phyloP scores from a whole-genome alignment of 768 basidiomycete species.

The Tylopilus felleus region DNA sequence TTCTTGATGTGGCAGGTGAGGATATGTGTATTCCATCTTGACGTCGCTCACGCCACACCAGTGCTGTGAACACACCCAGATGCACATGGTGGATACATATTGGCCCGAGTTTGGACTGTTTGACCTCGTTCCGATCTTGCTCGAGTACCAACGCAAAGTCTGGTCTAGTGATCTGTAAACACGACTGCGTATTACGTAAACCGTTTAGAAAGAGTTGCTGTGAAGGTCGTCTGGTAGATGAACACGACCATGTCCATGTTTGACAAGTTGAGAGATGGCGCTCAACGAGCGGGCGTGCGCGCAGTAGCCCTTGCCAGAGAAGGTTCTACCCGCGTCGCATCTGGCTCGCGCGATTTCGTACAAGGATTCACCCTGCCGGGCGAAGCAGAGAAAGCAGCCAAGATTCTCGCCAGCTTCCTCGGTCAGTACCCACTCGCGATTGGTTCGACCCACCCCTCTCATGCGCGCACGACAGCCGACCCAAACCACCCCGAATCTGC shows the following conservation, averaged over 20 bases:
- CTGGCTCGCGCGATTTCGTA: conserved; percentile 72
- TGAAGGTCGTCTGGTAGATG: too few species aligned
- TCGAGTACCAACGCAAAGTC: conserved; percentile 81
- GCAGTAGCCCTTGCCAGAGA: conserved; percentile 73
- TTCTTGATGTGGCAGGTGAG: conserved; percentile 95
- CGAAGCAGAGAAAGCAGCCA: conserved; percentile 92
- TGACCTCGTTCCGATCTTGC: conserved; percentile 82
- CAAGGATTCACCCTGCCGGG: conserved; percentile 88
- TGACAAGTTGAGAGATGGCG: conserved; percentile 77
- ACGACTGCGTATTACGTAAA: conserved; percentile 17
- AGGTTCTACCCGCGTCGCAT: conserved; percentile 64
- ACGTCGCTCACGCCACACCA: conserved; percentile 27
- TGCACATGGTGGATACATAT: conserved; percentile 80
- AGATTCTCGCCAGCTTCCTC: conserved; percentile 87
- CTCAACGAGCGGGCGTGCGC: conserved; percentile 77
- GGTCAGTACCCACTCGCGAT: conserved; percentile 47
- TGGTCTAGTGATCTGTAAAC: conserved; percentile 46
- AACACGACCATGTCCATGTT: conserved; percentile 52
- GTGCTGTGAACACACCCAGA: conserved; percentile 79
- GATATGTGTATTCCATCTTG: not conserved
- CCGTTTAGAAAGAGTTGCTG: too few species aligned
- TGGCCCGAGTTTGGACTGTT: conserved; percentile 93
- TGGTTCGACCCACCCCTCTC: not conserved
- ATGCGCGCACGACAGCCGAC: conserved; percentile 55
- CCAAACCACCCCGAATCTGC: conserved; percentile 86